These are phyloP conservation scores for Farysia itapuensis DNA, from an alignment of 1,284 basidiomycete genomes.

Conservation along the genomic window DNA sequence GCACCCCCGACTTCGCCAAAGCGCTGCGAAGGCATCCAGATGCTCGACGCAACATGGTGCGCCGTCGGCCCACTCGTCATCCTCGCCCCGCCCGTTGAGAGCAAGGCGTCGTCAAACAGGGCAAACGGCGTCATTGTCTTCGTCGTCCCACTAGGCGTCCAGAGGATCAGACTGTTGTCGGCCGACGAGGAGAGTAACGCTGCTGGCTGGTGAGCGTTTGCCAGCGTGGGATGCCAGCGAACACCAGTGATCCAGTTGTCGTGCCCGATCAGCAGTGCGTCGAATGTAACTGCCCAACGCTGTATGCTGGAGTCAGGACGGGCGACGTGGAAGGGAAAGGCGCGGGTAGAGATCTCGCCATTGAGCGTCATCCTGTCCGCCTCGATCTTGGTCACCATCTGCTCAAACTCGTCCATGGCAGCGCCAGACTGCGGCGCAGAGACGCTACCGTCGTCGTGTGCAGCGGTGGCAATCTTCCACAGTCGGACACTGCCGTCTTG, in stretches of 20 bases:
- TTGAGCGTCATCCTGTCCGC: slow-evolving; percentile 26
- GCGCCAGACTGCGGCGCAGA: neutral
- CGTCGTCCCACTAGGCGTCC: slow-evolving; percentile 40
- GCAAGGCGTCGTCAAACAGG: slow-evolving; percentile 64
- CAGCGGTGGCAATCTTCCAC: slow-evolving; percentile 40
- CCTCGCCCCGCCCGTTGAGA: slow-evolving; percentile 23
- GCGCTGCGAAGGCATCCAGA: slow-evolving; percentile 55
- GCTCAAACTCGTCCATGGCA: slow-evolving; percentile 47
- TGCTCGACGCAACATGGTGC: slow-evolving; percentile 30
- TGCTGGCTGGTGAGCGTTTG: slow-evolving; percentile 29
- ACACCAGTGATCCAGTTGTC: slow-evolving; percentile 55
- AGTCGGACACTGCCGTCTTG: slow-evolving; percentile 55
- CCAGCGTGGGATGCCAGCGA: slow-evolving; percentile 40
- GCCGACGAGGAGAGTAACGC: slow-evolving; percentile 54
- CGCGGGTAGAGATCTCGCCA: slow-evolving; percentile 38
- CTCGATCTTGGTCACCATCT: slow-evolving; percentile 48
- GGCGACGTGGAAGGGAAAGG: slow-evolving; percentile 14
- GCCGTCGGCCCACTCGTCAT: slow-evolving; percentile 47
- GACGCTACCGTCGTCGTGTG: neutral
- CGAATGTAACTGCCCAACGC: slow-evolving; percentile 47
- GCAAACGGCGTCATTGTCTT: slow-evolving; percentile 9
- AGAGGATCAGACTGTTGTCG: slow-evolving; percentile 56
- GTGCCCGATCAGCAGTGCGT: slow-evolving; percentile 55
- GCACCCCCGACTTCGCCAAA: slow-evolving; percentile 57
- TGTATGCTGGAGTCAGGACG: slow-evolving; percentile 4